Evolutionary conservation across 164 flowering plant genomes (phyloP).

Genomic region (Vitis labrusca): DNA sequence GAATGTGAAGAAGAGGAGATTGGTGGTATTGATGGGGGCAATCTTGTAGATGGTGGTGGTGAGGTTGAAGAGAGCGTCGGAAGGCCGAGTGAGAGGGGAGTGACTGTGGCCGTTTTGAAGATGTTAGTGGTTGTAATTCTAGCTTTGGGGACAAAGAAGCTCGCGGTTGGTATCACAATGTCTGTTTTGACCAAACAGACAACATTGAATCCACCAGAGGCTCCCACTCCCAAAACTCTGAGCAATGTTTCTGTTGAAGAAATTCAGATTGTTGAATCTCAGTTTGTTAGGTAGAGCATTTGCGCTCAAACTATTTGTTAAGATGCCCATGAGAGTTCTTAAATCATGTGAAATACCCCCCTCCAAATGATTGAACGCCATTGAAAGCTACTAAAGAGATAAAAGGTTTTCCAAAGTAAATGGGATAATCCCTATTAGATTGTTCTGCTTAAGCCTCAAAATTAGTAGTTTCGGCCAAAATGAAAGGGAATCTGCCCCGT

Average conservation of each 20-base stretch:
- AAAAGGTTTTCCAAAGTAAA: too few species aligned
- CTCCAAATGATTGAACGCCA: too few species aligned
- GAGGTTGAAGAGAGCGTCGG: not conserved
- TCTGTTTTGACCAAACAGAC: conserved; percentile 19
- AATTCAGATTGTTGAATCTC: conserved; percentile 21
- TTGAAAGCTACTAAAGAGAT: too few species aligned
- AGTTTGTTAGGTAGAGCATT: not conserved
- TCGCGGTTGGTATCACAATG: conserved; percentile 49
- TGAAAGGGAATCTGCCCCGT: too few species aligned
- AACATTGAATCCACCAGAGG: not conserved
- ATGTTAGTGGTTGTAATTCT: conserved; percentile 41
- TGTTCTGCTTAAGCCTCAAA: too few species aligned
- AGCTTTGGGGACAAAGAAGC: conserved; percentile 47
- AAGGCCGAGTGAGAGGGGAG: not conserved
- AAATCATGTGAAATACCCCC: too few species aligned
- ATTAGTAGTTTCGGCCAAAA: too few species aligned
- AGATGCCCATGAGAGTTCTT: too few species aligned
- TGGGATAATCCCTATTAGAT: too few species aligned
- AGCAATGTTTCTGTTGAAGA: conserved; percentile 7
- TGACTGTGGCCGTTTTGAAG: conserved; percentile 26
- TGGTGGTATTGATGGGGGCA: not conserved
- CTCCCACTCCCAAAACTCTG: not conserved
- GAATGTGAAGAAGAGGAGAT: not conserved
- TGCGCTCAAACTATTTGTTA: too few species aligned
- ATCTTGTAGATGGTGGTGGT: not conserved